phyloP scores from a whole-genome alignment of 768 basidiomycete genomes.

The Scleroderma bovista region DNA sequence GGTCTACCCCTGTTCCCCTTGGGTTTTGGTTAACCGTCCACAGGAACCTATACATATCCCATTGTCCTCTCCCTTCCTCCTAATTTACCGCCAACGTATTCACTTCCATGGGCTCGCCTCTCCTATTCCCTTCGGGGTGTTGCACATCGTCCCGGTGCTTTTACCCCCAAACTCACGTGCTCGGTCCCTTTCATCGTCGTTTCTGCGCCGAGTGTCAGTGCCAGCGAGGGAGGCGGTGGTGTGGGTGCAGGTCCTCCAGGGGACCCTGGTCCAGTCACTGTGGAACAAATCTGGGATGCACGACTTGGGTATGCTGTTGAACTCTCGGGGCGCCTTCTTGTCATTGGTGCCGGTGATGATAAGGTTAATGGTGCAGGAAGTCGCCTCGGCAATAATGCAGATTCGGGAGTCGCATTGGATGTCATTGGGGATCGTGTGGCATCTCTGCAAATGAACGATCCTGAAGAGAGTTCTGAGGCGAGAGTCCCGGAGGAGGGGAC shows the following conservation, averaged over 20 bases:
- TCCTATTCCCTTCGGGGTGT: constrained; percentile 74
- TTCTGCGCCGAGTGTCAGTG: constrained; percentile 71
- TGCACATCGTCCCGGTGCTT: constrained; percentile 83
- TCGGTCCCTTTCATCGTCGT: constrained; percentile 71
- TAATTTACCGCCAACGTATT: constrained; percentile 73
- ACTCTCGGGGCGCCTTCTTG: constrained; percentile 74
- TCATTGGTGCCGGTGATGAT: constrained; percentile 50
- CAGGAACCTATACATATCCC: constrained; percentile 92
- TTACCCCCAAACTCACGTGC: constrained; percentile 70
- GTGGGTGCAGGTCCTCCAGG: constrained; percentile 55
- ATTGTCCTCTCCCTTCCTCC: constrained; percentile 87
- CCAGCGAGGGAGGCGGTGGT: constrained; percentile 47
- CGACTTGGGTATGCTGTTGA: constrained; percentile 80
- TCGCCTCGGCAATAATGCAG: not conserved
- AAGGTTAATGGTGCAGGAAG: not conserved
- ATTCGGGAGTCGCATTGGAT: not conserved
- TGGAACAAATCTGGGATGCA: constrained; percentile 89
- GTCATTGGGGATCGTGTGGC: not conserved
- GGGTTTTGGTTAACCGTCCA: not conserved
- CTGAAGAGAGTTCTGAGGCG: constrained; percentile 2
- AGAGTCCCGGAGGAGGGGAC: constrained; percentile 37
- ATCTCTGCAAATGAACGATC: not conserved
- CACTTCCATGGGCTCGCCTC: constrained; percentile 71
- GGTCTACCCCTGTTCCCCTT: constrained; percentile 10
- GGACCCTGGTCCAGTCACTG: constrained; percentile 72